These are phyloP conservation scores for Coemansia umbellata DNA, from an alignment of 192 early-diverging fungal genomes.

Conservation along the genomic window DNA sequence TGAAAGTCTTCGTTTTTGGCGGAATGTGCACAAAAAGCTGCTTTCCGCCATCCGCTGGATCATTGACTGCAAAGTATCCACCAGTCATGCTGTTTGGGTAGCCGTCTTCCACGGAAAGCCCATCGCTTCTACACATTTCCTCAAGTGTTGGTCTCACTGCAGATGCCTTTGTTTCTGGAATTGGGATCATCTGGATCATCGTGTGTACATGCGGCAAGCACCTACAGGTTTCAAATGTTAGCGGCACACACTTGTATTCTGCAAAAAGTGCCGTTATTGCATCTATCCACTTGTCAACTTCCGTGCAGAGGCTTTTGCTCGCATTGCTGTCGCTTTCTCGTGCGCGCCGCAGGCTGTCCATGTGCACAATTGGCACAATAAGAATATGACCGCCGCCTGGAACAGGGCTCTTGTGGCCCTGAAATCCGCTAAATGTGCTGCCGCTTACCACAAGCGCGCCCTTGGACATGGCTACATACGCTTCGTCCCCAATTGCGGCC, in stretches of 20 bases:
- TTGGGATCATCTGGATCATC: slow-evolving; percentile 33
- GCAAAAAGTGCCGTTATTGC: slow-evolving; percentile 46
- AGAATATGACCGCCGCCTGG: slow-evolving; percentile 84
- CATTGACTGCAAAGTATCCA: slow-evolving; percentile 36
- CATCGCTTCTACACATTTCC: slow-evolving; percentile 18
- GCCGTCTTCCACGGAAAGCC: slow-evolving; percentile 5
- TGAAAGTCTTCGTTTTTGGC: slow-evolving; percentile 50
- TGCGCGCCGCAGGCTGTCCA: slow-evolving; percentile 31
- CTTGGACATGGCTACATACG: slow-evolving; percentile 84
- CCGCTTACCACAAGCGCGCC: slow-evolving; percentile 68
- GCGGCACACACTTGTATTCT: slow-evolving; percentile 60
- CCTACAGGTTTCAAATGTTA: slow-evolving; percentile 71
- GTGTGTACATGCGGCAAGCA: slow-evolving; percentile 45
- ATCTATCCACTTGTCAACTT: slow-evolving; percentile 50
- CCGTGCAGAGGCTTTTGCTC: slow-evolving; percentile 55
- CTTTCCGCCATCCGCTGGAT: slow-evolving; percentile 9
- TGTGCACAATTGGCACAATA: slow-evolving; percentile 64
- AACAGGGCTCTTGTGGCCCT: slow-evolving; percentile 38
- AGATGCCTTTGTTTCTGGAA: slow-evolving; percentile 19
- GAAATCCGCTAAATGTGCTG: neutral
- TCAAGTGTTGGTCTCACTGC: slow-evolving; percentile 16
- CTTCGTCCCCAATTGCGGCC: slow-evolving; percentile 72
- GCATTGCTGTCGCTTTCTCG: slow-evolving; percentile 30
- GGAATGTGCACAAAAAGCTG: slow-evolving; percentile 27
- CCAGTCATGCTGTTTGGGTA: slow-evolving; percentile 17